Base-by-base conservation (phyloP, 2,329 filamentous ascomycete species). In the Talaromyces sp. region DNA sequence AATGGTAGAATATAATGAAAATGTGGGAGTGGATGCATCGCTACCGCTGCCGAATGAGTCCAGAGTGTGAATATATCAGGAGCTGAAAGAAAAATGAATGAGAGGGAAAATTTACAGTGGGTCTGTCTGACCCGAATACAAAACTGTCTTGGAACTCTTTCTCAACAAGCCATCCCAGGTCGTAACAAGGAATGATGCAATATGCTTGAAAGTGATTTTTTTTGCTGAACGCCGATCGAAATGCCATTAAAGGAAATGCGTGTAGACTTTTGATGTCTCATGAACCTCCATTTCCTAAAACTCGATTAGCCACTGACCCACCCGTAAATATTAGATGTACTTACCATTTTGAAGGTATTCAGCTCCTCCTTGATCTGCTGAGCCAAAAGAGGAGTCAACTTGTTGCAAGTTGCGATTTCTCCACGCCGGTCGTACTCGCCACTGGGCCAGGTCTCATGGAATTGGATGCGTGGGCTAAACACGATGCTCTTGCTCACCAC, bases 361-460 rank as follows among this genome's bases (percentile, higher is more conserved):
- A 99, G 85, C 80, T 99, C 95, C 79, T 99, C 95, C 79, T 98
- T 98, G 79, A 99, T 99, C 76, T 99, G 95, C 78, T 99, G 95
- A 52, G 95, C 95, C 64, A 99, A 85, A 84, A 97, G 93, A 13
- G 95, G 95, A 55, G 95, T 99, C 67, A 99, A 82, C 66, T 93
- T 90, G 73, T 99, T 99, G 85, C 95, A 99, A 1, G 95, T 99
- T 11, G 95, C 93, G 78, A 98, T 90, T 63, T 99, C 95, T 58
- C 95, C 95, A 58, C 95, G 87, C 64, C 95, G 90, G 74, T 99
- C 95, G 71, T 99, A 99, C 74, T 99, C 95, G 68, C 90, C 89
- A 71, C 89, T 91, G 2, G 93, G 92, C 92, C 93, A 99, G 8
- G 93, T 98, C 71, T 99, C 95, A 73, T 97, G 87, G 73, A 97